Percentiles rank a stretch among this genome's conserved stretches.
phyloP scores from a whole-genome alignment of 2,329 filamentous ascomycete species.

The Diaporthe amygdali region DNA sequence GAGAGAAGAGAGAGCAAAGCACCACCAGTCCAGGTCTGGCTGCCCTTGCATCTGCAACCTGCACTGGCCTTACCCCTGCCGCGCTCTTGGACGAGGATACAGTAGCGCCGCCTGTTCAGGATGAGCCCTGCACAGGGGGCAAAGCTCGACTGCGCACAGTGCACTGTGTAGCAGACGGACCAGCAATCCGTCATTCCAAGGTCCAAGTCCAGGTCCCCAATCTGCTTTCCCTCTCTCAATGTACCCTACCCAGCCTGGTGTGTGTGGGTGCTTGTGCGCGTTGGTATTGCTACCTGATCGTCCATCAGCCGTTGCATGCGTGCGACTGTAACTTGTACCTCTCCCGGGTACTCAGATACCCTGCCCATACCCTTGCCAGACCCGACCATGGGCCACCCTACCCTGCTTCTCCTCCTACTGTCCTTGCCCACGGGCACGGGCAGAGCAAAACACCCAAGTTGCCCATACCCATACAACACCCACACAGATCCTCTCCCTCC shows the following conservation, averaged over 20 bases:
- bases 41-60: slow-evolving; percentile 8
- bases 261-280: neutral
- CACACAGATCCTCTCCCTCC: slow-evolving; percentile 7
- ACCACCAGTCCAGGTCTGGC: slow-evolving; percentile 15
- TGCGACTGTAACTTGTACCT: neutral
- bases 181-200: slow-evolving; percentile 15
- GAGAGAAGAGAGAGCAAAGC: no score
- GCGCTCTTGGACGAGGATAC: slow-evolving; percentile 4
- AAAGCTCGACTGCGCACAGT: neutral
- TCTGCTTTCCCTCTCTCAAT: neutral
- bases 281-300: neutral
- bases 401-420: neutral
- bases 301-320: neutral
- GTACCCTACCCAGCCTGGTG: neutral
- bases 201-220: no score
- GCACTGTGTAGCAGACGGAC: slow-evolving; percentile 15
- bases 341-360: neutral
- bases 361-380: neutral
- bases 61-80: slow-evolving; percentile 11
- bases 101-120: slow-evolving; percentile 5
- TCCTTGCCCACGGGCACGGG: neutral
- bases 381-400: neutral
- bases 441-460: slow-evolving; percentile 14
- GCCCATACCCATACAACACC: neutral
- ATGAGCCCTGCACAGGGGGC: slow-evolving; percentile 7